A percentile compares a stretch with the other conserved stretches of the same genome.
These are phyloP conservation scores for Pyrenophora teres DNA, from an alignment of 2,329 filamentous ascomycete species.

Conservation along the genomic window DNA sequence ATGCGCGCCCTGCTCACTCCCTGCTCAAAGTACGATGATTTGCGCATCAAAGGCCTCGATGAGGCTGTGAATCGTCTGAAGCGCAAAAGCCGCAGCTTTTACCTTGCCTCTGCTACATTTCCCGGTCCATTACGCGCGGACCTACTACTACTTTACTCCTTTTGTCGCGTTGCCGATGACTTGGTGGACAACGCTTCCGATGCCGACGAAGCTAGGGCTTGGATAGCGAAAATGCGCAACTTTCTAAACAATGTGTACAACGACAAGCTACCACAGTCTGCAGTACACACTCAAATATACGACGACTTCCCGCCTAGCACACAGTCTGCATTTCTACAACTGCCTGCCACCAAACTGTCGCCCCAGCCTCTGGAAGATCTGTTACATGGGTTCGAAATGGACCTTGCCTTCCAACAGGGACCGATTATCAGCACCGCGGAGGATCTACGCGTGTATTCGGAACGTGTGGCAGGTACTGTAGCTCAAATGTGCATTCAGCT, in stretches of 20 bases:
- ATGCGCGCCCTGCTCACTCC: constrained; percentile 58
- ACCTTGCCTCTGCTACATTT: constrained; percentile 72
- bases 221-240: constrained; percentile 62
- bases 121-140: constrained; percentile 70
- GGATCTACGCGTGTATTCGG: constrained; percentile 66
- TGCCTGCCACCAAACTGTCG: constrained; percentile 64
- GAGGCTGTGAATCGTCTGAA: constrained; percentile 64
- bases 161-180: constrained; percentile 75
- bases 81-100: constrained; percentile 74
- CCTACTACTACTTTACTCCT: constrained; percentile 71
- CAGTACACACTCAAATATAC: constrained; percentile 45
- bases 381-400: constrained; percentile 70
- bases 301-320: constrained; percentile 59
- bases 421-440: constrained; percentile 62
- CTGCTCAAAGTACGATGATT: constrained; percentile 59
- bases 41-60: constrained; percentile 61
- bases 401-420: constrained; percentile 59
- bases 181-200: constrained; percentile 68
- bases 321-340: constrained; percentile 61
- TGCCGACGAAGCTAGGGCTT: constrained; percentile 58
- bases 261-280: constrained; percentile 13
- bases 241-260: constrained; percentile 63
- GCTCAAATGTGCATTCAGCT: constrained; percentile 70
- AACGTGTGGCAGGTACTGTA: constrained; percentile 73
- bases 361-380: constrained; percentile 66